phyloP scores from a whole-genome alignment of 208 protist species.

The Leptomonas pyrrhocoris region DNA sequence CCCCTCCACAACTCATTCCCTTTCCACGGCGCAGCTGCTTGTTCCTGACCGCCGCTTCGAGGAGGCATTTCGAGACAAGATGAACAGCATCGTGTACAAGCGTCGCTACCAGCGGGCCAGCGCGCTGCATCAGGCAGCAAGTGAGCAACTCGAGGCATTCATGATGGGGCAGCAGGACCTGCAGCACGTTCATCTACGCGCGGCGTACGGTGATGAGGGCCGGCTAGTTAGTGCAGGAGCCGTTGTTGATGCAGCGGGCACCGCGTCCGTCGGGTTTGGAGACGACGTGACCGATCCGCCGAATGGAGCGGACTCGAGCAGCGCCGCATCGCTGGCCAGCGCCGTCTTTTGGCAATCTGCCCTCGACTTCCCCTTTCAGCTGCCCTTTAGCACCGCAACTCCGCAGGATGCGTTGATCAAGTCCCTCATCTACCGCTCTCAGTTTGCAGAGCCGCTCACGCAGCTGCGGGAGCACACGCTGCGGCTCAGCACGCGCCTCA shows the following conservation, averaged over 20 bases:
- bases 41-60: slow-evolving; percentile 77
- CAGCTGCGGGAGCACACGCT: slow-evolving; percentile 43
- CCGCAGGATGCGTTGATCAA: slow-evolving; percentile 50
- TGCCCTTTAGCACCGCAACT: slow-evolving; percentile 53
- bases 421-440: slow-evolving; percentile 46
- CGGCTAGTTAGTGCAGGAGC: not conserved
- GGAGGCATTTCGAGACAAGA: slow-evolving; percentile 81
- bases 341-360: slow-evolving; percentile 21
- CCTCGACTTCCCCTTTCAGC: slow-evolving; percentile 39
- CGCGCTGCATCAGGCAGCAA: slow-evolving; percentile 35
- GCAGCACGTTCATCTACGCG: not conserved
- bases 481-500: slow-evolving; percentile 57
- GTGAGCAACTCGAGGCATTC: slow-evolving; percentile 41
- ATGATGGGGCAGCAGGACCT: slow-evolving; percentile 55
- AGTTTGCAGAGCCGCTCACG: slow-evolving; percentile 44
- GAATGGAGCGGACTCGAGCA: not conserved
- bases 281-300: not conserved
- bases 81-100: slow-evolving; percentile 56
- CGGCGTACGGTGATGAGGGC: not conserved
- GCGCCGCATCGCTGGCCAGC: slow-evolving; percentile 8
- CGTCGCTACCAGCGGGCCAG: slow-evolving; percentile 26
- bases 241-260: not conserved
- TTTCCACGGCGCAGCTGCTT: slow-evolving; percentile 25
- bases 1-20: too few species aligned
- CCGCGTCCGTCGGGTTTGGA: not conserved